phyloP scores from a whole-genome alignment of 1,284 basidiomycete species.

The Sutorius eximius region DNA sequence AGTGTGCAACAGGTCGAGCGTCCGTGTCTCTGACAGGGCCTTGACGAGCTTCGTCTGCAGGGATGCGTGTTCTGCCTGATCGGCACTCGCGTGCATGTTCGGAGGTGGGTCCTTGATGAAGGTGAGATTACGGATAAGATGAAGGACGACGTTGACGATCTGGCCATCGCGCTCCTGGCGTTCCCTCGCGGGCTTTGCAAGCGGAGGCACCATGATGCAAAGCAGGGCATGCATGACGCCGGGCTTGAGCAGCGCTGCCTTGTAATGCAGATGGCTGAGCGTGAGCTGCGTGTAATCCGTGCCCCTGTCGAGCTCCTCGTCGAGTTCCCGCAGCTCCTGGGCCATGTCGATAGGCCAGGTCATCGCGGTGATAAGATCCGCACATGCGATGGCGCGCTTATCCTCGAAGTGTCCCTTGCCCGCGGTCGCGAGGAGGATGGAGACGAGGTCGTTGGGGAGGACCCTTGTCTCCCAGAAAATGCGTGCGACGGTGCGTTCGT shows the following conservation, averaged over 20 bases:
- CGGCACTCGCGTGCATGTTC: constrained; percentile 66
- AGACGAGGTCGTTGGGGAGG: constrained; percentile 81
- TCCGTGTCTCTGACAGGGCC: constrained; percentile 70
- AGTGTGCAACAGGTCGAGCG: constrained; percentile 78
- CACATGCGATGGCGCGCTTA: constrained; percentile 83
- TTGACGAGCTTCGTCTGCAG: constrained; percentile 79
- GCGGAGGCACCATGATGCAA: constrained; percentile 66
- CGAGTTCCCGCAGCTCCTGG: constrained; percentile 87
- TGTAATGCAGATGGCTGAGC: constrained; percentile 83
- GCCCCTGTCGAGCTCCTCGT: constrained; percentile 71
- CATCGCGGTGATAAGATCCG: constrained; percentile 90
- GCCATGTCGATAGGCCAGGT: constrained; percentile 97
- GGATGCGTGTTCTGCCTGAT: constrained; percentile 72
- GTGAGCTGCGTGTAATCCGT: constrained; percentile 86
- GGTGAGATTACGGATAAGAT: constrained; percentile 86
- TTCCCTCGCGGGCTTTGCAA: constrained; percentile 62
- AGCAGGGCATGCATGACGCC: constrained; percentile 70
- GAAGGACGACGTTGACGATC: constrained; percentile 84
- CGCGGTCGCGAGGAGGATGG: constrained; percentile 79
- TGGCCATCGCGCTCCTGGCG: constrained; percentile 80
- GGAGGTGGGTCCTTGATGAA: constrained; percentile 83
- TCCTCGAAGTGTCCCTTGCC: constrained; percentile 76
- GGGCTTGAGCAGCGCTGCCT: constrained; percentile 68
- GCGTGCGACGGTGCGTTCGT: constrained; percentile 90
- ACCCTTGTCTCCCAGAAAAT: constrained; percentile 85